These are phyloP conservation scores for Penicillium sp. DNA, from an alignment of 2,329 filamentous ascomycete genomes.

Conservation along the genomic window DNA sequence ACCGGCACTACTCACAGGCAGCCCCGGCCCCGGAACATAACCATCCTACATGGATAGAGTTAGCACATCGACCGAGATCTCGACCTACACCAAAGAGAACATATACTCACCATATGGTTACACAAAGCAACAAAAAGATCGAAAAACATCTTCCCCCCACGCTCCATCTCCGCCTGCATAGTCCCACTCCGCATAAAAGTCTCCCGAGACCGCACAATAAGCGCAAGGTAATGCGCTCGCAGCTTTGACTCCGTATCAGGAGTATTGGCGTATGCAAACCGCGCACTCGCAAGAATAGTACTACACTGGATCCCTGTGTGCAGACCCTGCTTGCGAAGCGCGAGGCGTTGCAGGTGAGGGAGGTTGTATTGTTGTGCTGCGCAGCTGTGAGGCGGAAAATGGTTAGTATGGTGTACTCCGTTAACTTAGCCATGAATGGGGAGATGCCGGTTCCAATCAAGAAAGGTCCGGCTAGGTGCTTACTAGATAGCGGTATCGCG, in stretches of 20 bases:
- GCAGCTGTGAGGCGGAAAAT: slow-evolving; percentile 50
- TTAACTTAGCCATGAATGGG: background rate
- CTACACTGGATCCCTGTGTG: slow-evolving; percentile 78
- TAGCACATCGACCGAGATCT: background rate
- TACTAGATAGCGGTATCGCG: slow-evolving; percentile 87
- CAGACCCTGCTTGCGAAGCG: slow-evolving; percentile 83
- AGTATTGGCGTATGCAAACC: slow-evolving; percentile 84
- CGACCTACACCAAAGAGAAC: background rate
- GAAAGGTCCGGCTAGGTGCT: slow-evolving; percentile 20
- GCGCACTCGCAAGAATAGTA: slow-evolving; percentile 81
- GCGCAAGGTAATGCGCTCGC: slow-evolving; percentile 82
- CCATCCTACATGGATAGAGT: slow-evolving; percentile 25
- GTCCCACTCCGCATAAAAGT: slow-evolving; percentile 93
- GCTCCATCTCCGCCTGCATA: slow-evolving; percentile 93
- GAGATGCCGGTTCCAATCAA: too few relatives aligned
- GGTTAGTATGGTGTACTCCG: background rate
- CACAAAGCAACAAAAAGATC: slow-evolving; percentile 90
- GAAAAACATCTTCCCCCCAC: slow-evolving; percentile 83
- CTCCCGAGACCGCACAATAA: slow-evolving; percentile 81
- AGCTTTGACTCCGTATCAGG: slow-evolving; percentile 88
- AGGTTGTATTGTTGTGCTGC: slow-evolving; percentile 79
- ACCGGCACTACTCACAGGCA: too few relatives aligned
- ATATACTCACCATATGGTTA: slow-evolving; percentile 71
- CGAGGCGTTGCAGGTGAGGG: slow-evolving; percentile 76
- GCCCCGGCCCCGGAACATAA: too few relatives aligned